Evolutionary conservation across 768 basidiomycete genomes (phyloP).

Genomic region (Leucocoprinus sp.): DNA sequence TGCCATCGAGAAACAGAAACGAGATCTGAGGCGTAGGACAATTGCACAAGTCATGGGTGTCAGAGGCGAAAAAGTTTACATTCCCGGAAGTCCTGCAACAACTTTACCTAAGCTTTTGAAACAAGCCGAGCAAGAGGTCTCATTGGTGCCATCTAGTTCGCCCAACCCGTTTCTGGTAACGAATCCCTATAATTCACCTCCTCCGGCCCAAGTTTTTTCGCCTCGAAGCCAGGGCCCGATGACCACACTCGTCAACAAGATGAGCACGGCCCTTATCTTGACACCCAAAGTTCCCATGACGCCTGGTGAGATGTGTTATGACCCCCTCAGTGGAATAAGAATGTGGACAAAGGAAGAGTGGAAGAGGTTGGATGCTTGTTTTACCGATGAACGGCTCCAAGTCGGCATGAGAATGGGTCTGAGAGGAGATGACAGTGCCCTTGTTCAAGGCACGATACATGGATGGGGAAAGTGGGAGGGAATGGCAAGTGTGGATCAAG

Average conservation of each 20-base stretch:
- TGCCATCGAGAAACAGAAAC: constrained; percentile 25
- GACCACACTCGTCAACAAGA: background rate
- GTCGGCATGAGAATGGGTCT: constrained; percentile 24
- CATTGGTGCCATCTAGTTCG: constrained; percentile 1
- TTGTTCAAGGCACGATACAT: background rate
- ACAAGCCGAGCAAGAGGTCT: constrained; percentile 50
- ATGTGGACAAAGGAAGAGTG: constrained; percentile 73
- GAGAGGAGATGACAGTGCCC: constrained; percentile 14
- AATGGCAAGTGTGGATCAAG: constrained; percentile 43
- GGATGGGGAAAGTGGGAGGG: constrained; percentile 16
- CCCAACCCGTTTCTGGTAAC: constrained; percentile 12
- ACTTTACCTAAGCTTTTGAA: constrained; percentile 49
- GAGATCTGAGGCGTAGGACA: constrained; percentile 23
- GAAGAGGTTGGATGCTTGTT: constrained; percentile 72
- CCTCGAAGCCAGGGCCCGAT: background rate
- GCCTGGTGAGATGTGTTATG: constrained; percentile 10
- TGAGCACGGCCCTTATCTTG: background rate
- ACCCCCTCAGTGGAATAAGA: constrained; percentile 13
- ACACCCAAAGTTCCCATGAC: constrained; percentile 7
- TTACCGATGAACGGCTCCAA: constrained; percentile 60
- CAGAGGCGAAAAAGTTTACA: constrained; percentile 43
- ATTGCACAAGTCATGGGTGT: constrained; percentile 29
- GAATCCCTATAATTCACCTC: constrained; percentile 22
- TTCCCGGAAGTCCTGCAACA: constrained; percentile 44
- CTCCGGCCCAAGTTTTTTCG: constrained; percentile 6